Base-by-base conservation (phyloP, 805 yeast genomes). In the Cyberlindnera japonica region DNA sequence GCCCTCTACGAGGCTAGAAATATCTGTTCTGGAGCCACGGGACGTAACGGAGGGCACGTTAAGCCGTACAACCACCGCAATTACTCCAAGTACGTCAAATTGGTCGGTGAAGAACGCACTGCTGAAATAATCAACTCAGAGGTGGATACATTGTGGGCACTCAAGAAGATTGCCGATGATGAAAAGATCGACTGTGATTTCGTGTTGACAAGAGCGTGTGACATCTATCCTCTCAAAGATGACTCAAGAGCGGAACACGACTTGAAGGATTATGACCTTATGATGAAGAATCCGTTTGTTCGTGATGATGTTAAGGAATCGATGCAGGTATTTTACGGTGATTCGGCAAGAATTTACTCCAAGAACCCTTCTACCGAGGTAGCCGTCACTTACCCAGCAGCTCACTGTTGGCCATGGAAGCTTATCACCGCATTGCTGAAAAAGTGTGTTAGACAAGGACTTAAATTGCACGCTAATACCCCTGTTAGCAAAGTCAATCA, bases 331-430 rank as follows among this genome's bases (percentile, higher is more conserved):
- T 25, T 50, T 4, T 47, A 40, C 30, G 70, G 69, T 13, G 65
- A 63, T 16, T 45, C 58, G 18, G 72, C 79, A 51, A 66, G 76
- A 60, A 53, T 60, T 41, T 70, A 73, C 44, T 78, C 76, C 50
- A 79, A 77, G 67, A 81, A 95, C 75, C 71, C 81, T 43, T 86
- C 86, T 64, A 97, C 98, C 55, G 95, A 90, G 56, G 89, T 87
- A 52, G 64, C 78, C 28, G 55, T 74, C 41, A 64, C 81, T 2
- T 62, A 59, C 42, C 67, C 72, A 4, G 74, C 74, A 4, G 69
- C 71, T 6, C 64, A 67, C 5, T 52, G 71, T 35, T 70, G 74
- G 64, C 73, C 76, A 3, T 68, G 72, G 50, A 65, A 65, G 45
- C 50, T 72, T 3, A 58, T 68, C 33, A 52, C 57, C 4, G 51